Percentiles rank a stretch among this genome's conserved stretches.
Evolutionary conservation across 176 grass and related monocot species (phyloP).

Genomic region (Phyllostachys edulis): DNA sequence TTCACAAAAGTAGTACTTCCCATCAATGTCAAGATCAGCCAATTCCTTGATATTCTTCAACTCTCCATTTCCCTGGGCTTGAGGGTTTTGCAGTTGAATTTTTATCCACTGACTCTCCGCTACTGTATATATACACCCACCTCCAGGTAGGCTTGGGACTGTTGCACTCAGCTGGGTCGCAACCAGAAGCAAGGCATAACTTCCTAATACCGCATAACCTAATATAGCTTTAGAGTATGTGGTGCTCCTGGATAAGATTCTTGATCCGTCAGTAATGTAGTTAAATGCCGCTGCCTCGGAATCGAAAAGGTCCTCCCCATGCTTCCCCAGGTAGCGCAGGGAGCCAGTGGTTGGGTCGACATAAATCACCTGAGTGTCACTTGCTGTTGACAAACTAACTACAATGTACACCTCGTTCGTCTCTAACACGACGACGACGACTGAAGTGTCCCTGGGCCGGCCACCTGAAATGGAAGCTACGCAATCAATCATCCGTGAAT

Average conservation of each 20-base stretch:
- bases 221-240: conserved; percentile 63
- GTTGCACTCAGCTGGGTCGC: conserved; percentile 64
- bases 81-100: conserved; percentile 81
- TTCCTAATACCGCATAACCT: conserved; percentile 73
- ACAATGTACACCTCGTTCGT: conserved; percentile 77
- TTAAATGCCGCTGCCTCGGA: conserved; percentile 73
- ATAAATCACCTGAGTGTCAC: conserved; percentile 73
- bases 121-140: conserved; percentile 73
- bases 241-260: conserved; percentile 65
- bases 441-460: conserved; percentile 51
- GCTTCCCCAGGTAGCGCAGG: conserved; percentile 61
- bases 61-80: conserved; percentile 76
- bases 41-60: conserved; percentile 69
- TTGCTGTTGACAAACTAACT: conserved; percentile 59
- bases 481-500: background rate
- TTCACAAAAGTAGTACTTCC: conserved; percentile 94
- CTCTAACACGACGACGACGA: conserved; percentile 62
- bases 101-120: conserved; percentile 88
- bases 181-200: conserved; percentile 72
- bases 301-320: conserved; percentile 67
- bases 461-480: background rate
- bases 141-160: conserved; percentile 69
- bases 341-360: conserved; percentile 81
- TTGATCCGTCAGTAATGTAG: conserved; percentile 76
- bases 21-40: conserved; percentile 93